Conservation (phyloP, 441 rosid species). For the Erodium trifolium region DNA sequence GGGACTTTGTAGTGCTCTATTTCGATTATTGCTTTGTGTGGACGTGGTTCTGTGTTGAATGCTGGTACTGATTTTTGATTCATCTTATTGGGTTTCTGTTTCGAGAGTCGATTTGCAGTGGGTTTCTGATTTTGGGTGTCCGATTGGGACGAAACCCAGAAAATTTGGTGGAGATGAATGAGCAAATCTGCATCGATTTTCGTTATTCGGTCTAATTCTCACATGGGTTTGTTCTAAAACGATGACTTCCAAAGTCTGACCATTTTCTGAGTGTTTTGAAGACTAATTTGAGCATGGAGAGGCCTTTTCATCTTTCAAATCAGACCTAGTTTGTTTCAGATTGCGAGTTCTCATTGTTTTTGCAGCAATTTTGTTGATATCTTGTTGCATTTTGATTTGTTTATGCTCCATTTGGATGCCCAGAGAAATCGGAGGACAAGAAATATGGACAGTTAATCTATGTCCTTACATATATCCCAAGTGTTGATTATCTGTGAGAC, state of each 20-base stretch:
- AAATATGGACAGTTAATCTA: not conserved
- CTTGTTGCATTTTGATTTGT: not conserved
- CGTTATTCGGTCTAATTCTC: no score
- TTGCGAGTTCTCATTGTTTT: not conserved
- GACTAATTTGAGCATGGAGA: not conserved
- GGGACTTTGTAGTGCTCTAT: not conserved
- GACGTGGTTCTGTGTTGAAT: not conserved
- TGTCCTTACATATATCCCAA: not conserved
- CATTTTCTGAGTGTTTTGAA: not conserved
- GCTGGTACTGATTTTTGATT: not conserved
- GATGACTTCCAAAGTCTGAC: not conserved
- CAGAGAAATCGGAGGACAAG: no score
- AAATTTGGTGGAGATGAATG: not conserved
- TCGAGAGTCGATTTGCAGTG: not conserved
- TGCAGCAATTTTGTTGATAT: not conserved
- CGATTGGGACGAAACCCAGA: not conserved
- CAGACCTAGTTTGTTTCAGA: not conserved
- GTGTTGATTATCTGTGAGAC: no score
- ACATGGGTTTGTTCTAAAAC: no score
- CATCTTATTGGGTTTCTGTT: not conserved
- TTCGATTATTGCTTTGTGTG: not conserved
- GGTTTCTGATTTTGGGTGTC: not conserved
- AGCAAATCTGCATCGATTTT: not conserved
- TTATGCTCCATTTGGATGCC: not conserved
- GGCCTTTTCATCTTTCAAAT: not conserved